Conservation (phyloP, 129 eudicot species). For the Lactuca saligna region DNA sequence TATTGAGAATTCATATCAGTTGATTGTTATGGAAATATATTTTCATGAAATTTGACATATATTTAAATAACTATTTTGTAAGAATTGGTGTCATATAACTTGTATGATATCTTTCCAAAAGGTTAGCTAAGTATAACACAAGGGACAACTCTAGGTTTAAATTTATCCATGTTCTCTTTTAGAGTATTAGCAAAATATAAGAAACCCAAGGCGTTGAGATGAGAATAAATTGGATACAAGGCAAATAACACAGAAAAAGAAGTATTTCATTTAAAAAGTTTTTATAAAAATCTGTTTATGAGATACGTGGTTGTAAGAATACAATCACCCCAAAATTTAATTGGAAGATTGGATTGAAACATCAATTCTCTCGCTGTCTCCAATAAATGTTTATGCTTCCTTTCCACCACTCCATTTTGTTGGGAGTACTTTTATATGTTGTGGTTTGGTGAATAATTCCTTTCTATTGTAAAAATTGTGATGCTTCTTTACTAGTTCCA, state of each 20-base stretch:
- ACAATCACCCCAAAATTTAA: neutral
- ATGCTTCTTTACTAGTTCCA: neutral
- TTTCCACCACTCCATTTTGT: constrained; percentile 7
- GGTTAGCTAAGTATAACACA: neutral
- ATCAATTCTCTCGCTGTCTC: neutral
- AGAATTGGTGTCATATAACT: neutral
- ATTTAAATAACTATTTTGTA: neutral
- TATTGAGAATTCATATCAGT: no score
- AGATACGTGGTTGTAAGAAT: neutral
- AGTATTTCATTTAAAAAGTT: neutral
- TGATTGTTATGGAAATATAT: neutral
- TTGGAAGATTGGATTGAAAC: neutral
- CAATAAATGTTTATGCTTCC: neutral
- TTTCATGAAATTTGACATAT: neutral
- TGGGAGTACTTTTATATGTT: neutral
- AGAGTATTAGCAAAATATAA: neutral
- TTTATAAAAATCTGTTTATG: neutral
- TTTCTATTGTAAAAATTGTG: neutral
- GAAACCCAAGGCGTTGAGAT: neutral
- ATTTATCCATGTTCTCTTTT: neutral
- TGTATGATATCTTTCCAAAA: neutral
- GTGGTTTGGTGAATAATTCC: neutral
- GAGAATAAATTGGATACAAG: neutral
- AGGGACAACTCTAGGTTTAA: neutral
- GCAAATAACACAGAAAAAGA: neutral